phyloP scores from a whole-genome alignment of 2,329 filamentous ascomycete genomes.

The Onygenales sp. region DNA sequence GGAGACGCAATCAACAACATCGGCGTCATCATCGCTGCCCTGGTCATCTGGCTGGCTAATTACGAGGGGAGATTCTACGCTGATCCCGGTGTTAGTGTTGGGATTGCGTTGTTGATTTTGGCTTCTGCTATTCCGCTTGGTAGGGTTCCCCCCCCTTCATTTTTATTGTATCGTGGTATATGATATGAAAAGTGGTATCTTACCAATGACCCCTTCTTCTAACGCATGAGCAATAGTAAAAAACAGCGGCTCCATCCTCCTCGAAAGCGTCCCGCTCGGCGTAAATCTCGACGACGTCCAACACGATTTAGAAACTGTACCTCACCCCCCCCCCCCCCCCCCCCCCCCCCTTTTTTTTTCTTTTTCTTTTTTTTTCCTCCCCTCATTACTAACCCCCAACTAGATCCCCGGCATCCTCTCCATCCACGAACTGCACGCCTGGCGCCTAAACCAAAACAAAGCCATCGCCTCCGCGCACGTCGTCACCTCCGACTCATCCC shows the following conservation, averaged over 20 bases:
- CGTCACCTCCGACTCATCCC: conserved; percentile 48
- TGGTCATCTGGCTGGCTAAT: conserved; percentile 51
- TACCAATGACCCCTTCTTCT: background rate
- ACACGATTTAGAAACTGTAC: conserved; percentile 57
- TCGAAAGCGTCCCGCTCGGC: conserved; percentile 55
- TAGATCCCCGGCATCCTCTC: conserved; percentile 57
- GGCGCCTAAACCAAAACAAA: conserved; percentile 63
- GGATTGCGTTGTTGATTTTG: conserved; percentile 65
- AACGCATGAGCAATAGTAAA: background rate
- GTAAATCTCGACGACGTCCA: conserved; percentile 54
- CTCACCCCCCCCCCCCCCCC: background rate
- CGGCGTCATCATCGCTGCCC: conserved; percentile 59
- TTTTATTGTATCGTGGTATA: background rate
- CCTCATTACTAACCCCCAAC: background rate
- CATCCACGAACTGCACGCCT: conserved; percentile 65
- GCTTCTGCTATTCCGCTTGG: conserved; percentile 51
- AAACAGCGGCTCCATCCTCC: conserved; percentile 49
- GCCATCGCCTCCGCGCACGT: conserved; percentile 61
- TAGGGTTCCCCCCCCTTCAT: conserved; percentile 6
- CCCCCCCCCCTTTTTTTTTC: too few species aligned
- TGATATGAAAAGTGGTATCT: background rate
- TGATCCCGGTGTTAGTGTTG: conserved; percentile 59
- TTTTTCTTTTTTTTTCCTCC: background rate
- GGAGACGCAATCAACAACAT: conserved; percentile 68
- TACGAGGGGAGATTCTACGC: conserved; percentile 57